Evolutionary conservation across 805 yeast species (phyloP).

Genomic region (Metschnikowia picachoensis): DNA sequence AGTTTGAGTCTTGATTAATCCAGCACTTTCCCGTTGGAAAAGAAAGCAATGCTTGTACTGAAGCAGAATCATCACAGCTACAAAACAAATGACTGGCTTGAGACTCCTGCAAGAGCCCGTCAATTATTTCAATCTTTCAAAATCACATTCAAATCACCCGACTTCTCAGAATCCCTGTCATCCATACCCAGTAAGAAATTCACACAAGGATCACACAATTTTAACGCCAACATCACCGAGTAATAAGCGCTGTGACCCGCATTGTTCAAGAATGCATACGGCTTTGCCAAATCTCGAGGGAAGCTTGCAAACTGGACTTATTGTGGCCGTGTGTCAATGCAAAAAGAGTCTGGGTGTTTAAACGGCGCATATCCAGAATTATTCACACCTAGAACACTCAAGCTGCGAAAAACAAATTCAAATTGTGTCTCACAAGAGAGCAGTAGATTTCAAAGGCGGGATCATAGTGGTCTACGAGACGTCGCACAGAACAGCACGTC

Average conservation of each 20-base stretch:
- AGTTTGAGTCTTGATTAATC: too few species aligned
- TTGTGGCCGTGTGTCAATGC: slow-evolving; percentile 12
- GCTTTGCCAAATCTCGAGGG: slow-evolving; percentile 19
- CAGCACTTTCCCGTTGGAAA: too few species aligned
- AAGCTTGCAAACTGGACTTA: slow-evolving; percentile 21
- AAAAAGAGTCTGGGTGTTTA: slow-evolving; percentile 21
- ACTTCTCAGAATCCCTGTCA: too few species aligned
- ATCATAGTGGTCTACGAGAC: slow-evolving; percentile 14
- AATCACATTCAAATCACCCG: too few species aligned
- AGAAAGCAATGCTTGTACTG: too few species aligned
- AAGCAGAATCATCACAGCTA: too few species aligned
- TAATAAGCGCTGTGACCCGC: slow-evolving; percentile 29
- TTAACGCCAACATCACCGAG: slow-evolving; percentile 23
- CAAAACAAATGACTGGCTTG: too few species aligned
- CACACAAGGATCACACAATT: slow-evolving; percentile 21
- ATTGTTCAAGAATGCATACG: slow-evolving; percentile 24
- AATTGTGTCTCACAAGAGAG: slow-evolving; percentile 18
- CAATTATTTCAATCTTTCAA: too few species aligned
- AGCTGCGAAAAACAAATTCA: slow-evolving; percentile 14
- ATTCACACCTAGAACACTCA: slow-evolving; percentile 7
- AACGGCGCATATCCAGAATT: slow-evolving; percentile 1
- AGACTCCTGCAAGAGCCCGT: too few species aligned
- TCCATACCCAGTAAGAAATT: neutral
- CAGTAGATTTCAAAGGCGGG: neutral
- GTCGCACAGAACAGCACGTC: slow-evolving; percentile 7